Percentiles rank a stretch among this genome's conserved stretches.
These are phyloP conservation scores for Yarrowia keelungensis DNA, from an alignment of 805 yeast genomes.

Conservation along the genomic window DNA sequence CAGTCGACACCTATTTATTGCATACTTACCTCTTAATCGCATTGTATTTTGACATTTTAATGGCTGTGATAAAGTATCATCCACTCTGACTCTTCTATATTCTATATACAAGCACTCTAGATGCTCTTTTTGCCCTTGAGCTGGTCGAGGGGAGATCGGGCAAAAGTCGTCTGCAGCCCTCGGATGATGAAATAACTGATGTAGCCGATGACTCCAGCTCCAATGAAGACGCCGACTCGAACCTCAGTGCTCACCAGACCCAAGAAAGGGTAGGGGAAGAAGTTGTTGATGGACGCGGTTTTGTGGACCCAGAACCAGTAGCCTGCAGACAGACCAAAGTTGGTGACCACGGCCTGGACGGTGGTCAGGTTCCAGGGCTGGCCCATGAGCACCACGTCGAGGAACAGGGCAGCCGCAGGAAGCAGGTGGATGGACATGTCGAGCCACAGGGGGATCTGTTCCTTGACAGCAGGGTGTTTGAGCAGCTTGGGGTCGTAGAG, in stretches of 20 bases:
- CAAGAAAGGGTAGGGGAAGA: slow-evolving; percentile 50
- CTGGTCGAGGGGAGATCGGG: slow-evolving; percentile 15
- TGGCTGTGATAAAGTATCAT: background rate
- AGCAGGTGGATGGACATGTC: slow-evolving; percentile 48
- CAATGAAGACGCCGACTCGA: slow-evolving; percentile 44
- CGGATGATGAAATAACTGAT: slow-evolving; percentile 43
- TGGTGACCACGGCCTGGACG: slow-evolving; percentile 42
- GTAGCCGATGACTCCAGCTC: slow-evolving; percentile 42
- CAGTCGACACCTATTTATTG: slow-evolving; percentile 3
- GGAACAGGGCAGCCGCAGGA: slow-evolving; percentile 46
- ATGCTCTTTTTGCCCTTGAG: slow-evolving; percentile 14
- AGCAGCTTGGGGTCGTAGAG: slow-evolving; percentile 46
- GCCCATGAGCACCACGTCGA: slow-evolving; percentile 46
- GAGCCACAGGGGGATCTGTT: slow-evolving; percentile 44
- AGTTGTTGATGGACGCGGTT: slow-evolving; percentile 46
- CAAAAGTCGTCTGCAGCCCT: slow-evolving; percentile 42
- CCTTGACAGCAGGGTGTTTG: slow-evolving; percentile 42
- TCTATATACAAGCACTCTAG: slow-evolving; percentile 13
- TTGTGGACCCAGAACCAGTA: slow-evolving; percentile 51
- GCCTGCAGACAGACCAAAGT: slow-evolving; percentile 43
- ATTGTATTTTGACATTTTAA: background rate
- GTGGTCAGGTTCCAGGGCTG: slow-evolving; percentile 45
- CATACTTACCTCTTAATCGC: slow-evolving; percentile 8
- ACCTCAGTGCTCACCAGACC: slow-evolving; percentile 42
- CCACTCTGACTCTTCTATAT: background rate